Percentiles rank a stretch among this genome's conserved stretches.
Evolutionary conservation across 2,329 filamentous ascomycete genomes (phyloP).

Genomic region (Verticillium klebahnii): DNA sequence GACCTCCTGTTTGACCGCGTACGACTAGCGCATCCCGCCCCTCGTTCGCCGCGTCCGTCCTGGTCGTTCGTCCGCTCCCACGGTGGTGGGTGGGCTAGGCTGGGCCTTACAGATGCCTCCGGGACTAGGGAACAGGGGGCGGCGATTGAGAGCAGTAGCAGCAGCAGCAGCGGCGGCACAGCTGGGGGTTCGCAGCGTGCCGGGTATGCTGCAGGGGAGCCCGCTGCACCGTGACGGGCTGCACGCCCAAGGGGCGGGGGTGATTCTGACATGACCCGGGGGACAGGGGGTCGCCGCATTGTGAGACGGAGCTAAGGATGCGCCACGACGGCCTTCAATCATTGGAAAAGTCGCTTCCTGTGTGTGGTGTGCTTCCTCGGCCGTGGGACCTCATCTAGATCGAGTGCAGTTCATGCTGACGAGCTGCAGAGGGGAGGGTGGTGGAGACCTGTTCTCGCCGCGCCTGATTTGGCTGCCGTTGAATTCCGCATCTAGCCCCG

Average conservation of each 20-base stretch:
- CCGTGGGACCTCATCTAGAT: not conserved
- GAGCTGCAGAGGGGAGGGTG: not conserved
- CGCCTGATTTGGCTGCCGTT: not conserved
- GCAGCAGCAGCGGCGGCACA: not conserved
- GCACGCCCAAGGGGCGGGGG: not conserved
- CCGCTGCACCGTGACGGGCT: not conserved
- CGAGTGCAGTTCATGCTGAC: not conserved
- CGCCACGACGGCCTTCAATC: not conserved
- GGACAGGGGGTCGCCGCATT: not conserved
- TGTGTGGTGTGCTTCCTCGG: not conserved
- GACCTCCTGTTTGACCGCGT: not conserved
- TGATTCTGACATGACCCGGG: not conserved
- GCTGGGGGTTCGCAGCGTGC: not conserved
- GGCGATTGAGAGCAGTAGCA: not conserved
- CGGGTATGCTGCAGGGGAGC: not conserved
- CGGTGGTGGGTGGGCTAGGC: not conserved
- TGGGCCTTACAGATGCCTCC: too few relatives aligned
- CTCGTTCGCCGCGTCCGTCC: not conserved
- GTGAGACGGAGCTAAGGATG: not conserved
- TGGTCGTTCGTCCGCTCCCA: not conserved
- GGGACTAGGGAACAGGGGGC: too few relatives aligned
- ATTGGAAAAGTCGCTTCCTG: not conserved
- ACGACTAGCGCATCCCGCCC: not conserved
- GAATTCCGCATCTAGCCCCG: not conserved
- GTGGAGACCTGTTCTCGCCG: not conserved